phyloP scores from a whole-genome alignment of 768 basidiomycete species.

The Hebeloma cylindrosporum region DNA sequence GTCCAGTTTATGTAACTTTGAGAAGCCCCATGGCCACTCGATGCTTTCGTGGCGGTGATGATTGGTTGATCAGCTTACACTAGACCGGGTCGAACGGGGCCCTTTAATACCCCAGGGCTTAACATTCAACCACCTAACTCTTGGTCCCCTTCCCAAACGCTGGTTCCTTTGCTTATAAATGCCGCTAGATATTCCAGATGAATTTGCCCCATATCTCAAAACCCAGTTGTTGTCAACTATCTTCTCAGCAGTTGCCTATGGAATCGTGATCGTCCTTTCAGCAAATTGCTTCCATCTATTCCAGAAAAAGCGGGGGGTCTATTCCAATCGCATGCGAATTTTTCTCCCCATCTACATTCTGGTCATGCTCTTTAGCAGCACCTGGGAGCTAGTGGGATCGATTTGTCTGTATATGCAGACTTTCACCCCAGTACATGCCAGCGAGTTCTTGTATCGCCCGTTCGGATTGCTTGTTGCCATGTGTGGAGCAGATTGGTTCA shows the following conservation, averaged over 20 bases:
- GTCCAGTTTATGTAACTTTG: too few species aligned
- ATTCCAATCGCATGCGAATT: constrained; percentile 3
- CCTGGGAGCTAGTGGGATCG: constrained; percentile 2
- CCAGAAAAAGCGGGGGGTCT: not conserved
- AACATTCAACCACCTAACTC: too few species aligned
- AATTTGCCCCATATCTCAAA: too few species aligned
- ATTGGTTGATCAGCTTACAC: too few species aligned
- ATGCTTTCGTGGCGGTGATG: too few species aligned
- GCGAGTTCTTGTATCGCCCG: not conserved
- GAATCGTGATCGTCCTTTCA: not conserved
- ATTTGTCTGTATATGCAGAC: too few species aligned
- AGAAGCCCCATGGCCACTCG: too few species aligned
- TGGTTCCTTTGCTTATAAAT: too few species aligned
- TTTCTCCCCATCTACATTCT: constrained; percentile 6
- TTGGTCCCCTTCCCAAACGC: too few species aligned
- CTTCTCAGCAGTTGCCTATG: not conserved
- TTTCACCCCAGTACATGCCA: not conserved
- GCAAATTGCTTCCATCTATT: not conserved
- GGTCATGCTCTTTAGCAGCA: constrained; percentile 7
- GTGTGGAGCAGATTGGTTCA: constrained; percentile 13
- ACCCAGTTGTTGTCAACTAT: not conserved
- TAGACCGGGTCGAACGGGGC: too few species aligned
- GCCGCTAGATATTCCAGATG: too few species aligned
- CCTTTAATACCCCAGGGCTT: too few species aligned
- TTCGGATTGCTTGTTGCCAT: constrained; percentile 8